phyloP scores from a whole-genome alignment of 2,329 filamentous ascomycete species.

The Fusarium sororula region DNA sequence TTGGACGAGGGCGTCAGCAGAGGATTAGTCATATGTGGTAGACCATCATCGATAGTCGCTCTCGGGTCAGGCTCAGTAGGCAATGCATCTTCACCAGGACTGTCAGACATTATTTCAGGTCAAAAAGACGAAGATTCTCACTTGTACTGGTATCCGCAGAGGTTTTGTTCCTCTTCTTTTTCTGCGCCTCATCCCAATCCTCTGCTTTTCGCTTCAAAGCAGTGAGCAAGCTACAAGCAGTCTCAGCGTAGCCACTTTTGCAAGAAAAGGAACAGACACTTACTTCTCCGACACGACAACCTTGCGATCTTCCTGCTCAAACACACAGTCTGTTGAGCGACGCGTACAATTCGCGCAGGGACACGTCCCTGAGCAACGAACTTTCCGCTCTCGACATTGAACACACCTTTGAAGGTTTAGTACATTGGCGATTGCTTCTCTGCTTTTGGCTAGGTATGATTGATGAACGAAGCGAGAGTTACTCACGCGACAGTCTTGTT shows the following conservation, averaged over 20 bases:
- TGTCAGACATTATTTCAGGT: too few relatives aligned
- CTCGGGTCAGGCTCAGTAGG: too few relatives aligned
- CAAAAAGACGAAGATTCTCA: not conserved
- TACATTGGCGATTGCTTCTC: accelerated
- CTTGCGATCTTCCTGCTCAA: not conserved
- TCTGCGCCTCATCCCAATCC: not conserved
- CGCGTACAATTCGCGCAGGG: not conserved
- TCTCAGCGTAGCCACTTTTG: not conserved
- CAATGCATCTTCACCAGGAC: too few relatives aligned
- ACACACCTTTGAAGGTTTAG: not conserved
- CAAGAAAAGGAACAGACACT: not conserved
- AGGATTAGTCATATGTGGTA: not conserved
- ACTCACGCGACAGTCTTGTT: not conserved
- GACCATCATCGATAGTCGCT: not conserved
- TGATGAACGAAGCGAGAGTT: not conserved
- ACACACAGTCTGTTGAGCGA: not conserved
- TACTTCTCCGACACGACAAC: not conserved
- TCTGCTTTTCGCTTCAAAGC: not conserved
- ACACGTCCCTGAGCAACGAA: not conserved
- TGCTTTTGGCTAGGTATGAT: not conserved
- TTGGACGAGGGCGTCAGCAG: not conserved
- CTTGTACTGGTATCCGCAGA: too few relatives aligned
- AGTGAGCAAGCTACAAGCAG: not conserved
- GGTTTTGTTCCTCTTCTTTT: not conserved
- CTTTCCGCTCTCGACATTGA: not conserved